A percentile compares a stretch with the other conserved stretches of the same genome.
phyloP scores from a whole-genome alignment of 163 green algal genomes.

The Trebouxia gelatinosa region DNA sequence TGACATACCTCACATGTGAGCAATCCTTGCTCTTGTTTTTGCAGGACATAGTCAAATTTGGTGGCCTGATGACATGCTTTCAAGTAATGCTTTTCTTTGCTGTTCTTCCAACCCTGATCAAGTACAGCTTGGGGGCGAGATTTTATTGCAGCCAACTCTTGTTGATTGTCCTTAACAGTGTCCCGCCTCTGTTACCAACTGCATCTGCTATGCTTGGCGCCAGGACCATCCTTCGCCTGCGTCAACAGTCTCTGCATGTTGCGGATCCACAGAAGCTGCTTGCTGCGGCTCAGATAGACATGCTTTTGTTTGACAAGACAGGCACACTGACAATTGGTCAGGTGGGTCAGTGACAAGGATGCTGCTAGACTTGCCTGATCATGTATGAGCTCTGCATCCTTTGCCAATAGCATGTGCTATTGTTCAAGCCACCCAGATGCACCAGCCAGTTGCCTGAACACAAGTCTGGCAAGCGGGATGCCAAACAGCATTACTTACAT shows the following conservation, averaged over 20 bases:
- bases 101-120: neutral
- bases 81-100: neutral
- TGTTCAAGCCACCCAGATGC: too few relatives aligned
- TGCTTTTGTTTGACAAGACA: constrained; percentile 11
- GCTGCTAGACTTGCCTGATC: too few relatives aligned
- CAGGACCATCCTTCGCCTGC: neutral
- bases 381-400: too few relatives aligned
- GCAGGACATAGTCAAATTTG: neutral
- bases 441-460: too few relatives aligned
- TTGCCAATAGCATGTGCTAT: too few relatives aligned
- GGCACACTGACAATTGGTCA: neutral
- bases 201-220: neutral
- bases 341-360: too few relatives aligned
- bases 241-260: neutral
- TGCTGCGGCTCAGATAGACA: constrained; percentile 1
- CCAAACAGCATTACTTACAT: too few relatives aligned
- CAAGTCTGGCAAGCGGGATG: too few relatives aligned
- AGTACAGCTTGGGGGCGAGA: neutral
- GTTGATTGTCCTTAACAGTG: neutral
- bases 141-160: neutral
- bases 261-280: constrained; percentile 2
- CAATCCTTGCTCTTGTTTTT: too few relatives aligned
- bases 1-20: too few relatives aligned
- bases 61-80: neutral
- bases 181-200: neutral